These are phyloP conservation scores for Aspergillus flavus DNA, from an alignment of 2,329 filamentous ascomycete genomes.

Conservation along the genomic window DNA sequence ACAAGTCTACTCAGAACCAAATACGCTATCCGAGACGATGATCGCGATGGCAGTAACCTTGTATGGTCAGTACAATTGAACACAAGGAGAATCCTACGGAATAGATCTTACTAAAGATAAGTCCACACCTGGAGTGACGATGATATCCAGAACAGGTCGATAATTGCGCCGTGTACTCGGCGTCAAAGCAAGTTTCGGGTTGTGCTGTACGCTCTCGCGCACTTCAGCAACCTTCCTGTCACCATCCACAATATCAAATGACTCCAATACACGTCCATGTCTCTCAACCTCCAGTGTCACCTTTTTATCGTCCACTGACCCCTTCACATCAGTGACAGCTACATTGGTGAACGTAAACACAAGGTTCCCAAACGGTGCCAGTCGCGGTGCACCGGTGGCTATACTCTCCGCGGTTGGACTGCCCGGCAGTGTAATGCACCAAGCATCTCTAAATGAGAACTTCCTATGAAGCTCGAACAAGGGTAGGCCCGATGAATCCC, in stretches of 20 bases:
- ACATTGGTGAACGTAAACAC: slow-evolving; percentile 22
- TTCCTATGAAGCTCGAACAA: slow-evolving; percentile 29
- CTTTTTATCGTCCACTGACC: slow-evolving; percentile 9
- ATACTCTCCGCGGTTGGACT: slow-evolving; percentile 9
- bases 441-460: slow-evolving; percentile 12
- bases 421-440: slow-evolving; percentile 20
- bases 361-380: slow-evolving; percentile 14
- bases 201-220: slow-evolving; percentile 25
- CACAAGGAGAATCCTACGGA: neutral
- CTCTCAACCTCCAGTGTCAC: slow-evolving; percentile 16
- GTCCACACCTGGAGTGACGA: slow-evolving; percentile 13
- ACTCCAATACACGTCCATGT: slow-evolving; percentile 16
- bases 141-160: slow-evolving; percentile 14
- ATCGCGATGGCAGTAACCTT: neutral
- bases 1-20: neutral
- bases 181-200: slow-evolving; percentile 24
- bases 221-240: slow-evolving; percentile 25
- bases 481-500: slow-evolving; percentile 28
- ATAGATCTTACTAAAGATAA: slow-evolving; percentile 7
- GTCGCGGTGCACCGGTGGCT: slow-evolving; percentile 14
- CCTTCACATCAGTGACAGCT: slow-evolving; percentile 16
- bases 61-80: neutral
- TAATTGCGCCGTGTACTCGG: slow-evolving; percentile 1
- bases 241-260: slow-evolving; percentile 26
- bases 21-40: neutral